These are phyloP conservation scores for Wickerhamomyces rabaulensis DNA, from an alignment of 805 yeast species.

Conservation along the genomic window DNA sequence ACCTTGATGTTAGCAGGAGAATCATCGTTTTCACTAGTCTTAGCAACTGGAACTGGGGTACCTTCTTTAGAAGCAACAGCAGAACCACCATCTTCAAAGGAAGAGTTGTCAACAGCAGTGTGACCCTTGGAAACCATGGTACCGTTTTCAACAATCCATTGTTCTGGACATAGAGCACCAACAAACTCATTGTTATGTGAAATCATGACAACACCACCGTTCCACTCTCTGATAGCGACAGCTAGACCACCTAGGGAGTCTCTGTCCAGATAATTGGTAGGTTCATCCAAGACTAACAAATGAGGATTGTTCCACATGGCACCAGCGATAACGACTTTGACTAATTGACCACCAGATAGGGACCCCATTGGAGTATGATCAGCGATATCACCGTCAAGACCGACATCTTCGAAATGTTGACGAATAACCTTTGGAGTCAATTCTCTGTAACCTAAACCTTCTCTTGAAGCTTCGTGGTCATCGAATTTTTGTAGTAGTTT, in stretches of 20 bases:
- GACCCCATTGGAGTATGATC: conserved; percentile 98
- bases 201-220: conserved; percentile 97
- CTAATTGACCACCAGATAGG: conserved; percentile 96
- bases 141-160: conserved; percentile 96
- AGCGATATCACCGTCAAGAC: conserved; percentile 96
- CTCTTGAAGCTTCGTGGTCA: conserved; percentile 98
- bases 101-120: conserved; percentile 63
- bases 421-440: conserved; percentile 87
- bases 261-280: conserved; percentile 96
- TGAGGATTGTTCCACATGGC: conserved; percentile 99
- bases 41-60: conserved; percentile 36
- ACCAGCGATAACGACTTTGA: conserved; percentile 97
- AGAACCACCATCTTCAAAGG: conserved; percentile 74
- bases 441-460: conserved; percentile 97
- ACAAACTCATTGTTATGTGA: conserved; percentile 97
- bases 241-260: conserved; percentile 98
- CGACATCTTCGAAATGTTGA: conserved; percentile 95
- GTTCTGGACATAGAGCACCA: conserved; percentile 97
- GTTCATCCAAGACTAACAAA: conserved; percentile 92
- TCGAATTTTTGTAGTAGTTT: conserved; percentile 94
- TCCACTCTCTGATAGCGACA: conserved; percentile 96
- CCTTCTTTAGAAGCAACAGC: conserved; percentile 46
- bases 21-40: conserved; percentile 62
- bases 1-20: conserved; percentile 97
- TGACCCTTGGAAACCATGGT: conserved; percentile 79